Percentiles rank a stretch among this genome's conserved stretches.
Conservation (phyloP, 1,284 basidiomycete genomes). For the Termitomyces sp. region DNA sequence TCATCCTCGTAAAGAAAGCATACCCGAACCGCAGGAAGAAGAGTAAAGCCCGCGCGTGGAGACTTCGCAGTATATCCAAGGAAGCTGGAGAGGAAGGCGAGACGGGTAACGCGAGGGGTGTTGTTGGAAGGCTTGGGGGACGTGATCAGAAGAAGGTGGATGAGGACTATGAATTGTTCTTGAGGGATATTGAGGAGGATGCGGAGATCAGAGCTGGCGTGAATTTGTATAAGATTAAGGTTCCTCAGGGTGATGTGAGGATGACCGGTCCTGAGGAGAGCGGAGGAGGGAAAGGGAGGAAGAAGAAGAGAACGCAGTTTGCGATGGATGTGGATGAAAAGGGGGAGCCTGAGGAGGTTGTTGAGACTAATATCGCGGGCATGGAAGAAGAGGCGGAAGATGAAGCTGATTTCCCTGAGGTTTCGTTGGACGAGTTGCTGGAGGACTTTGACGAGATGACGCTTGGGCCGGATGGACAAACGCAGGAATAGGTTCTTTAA, state of each 20-base stretch:
- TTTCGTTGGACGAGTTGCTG: conserved; percentile 83
- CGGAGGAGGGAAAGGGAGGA: conserved; percentile 24
- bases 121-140: conserved; percentile 86
- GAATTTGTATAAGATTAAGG: conserved; percentile 77
- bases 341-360: conserved; percentile 19
- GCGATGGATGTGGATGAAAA: conserved; percentile 73
- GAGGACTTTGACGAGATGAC: conserved; percentile 91
- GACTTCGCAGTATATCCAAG: conserved; percentile 90
- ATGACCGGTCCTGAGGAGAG: conserved; percentile 36
- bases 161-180: conserved; percentile 94
- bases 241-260: conserved; percentile 30
- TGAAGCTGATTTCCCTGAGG: conserved; percentile 90
- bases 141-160: conserved; percentile 93
- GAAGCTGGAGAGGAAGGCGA: conserved; percentile 83
- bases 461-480: conserved; percentile 29
- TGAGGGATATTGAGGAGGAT: conserved; percentile 95
- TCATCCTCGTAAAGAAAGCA: conserved; percentile 92
- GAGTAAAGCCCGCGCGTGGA: conserved; percentile 82
- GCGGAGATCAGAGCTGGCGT: conserved; percentile 86
- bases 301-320: conserved; percentile 43
- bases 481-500: conserved; percentile 3
- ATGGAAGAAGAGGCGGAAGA: conserved; percentile 59
- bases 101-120: conserved; percentile 71
- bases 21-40: conserved; percentile 96
- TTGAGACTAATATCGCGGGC: conserved; percentile 28